Conservation (phyloP, 768 basidiomycete species). For the Lactarius quietus region DNA sequence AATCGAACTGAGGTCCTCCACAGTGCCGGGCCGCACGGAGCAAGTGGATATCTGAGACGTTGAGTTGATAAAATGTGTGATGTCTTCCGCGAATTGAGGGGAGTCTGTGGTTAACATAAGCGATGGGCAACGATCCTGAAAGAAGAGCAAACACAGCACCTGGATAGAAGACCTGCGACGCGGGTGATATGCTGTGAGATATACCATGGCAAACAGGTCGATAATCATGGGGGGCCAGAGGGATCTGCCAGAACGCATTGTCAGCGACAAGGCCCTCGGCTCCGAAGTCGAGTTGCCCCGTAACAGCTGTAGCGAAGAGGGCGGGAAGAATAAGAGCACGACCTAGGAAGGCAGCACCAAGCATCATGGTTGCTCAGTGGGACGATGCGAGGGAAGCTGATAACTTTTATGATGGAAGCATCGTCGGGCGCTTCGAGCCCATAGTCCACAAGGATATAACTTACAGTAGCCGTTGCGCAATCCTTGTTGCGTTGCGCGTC, state of each 20-base stretch:
- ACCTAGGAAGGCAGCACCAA: neutral
- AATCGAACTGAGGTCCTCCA: neutral
- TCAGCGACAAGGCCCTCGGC: neutral
- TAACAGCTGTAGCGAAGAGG: neutral
- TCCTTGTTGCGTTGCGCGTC: too few species aligned
- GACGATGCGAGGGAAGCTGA: neutral
- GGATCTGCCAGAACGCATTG: neutral
- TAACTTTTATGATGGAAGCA: too few species aligned
- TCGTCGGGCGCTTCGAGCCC: too few species aligned
- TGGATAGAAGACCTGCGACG: neutral
- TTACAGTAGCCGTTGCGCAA: too few species aligned
- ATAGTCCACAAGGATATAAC: too few species aligned
- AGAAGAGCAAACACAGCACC: neutral
- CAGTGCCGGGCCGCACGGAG: slow-evolving; percentile 4
- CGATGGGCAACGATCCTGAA: neutral
- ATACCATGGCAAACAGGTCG: neutral
- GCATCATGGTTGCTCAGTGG: neutral
- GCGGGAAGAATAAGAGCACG: neutral
- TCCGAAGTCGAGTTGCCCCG: neutral
- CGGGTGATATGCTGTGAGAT: neutral
- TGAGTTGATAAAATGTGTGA: slow-evolving; percentile 6
- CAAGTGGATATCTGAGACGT: slow-evolving; percentile 1
- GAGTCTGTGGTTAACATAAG: neutral
- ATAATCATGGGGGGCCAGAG: neutral
- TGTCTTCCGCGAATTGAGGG: neutral